phyloP scores from a whole-genome alignment of 169 alveolate species.

The Plasmodium falciparum region DNA sequence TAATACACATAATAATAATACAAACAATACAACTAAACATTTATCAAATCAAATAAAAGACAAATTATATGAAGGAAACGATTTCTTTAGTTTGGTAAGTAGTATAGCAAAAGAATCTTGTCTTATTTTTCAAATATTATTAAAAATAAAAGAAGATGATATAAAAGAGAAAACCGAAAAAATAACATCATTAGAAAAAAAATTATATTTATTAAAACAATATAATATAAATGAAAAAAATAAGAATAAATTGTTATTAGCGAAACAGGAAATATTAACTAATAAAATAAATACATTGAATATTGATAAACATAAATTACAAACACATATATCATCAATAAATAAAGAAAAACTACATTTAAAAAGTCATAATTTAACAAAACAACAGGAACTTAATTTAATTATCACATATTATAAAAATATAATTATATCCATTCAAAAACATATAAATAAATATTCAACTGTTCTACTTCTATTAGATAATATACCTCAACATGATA shows the following conservation, averaged over 20 bases:
- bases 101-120: conserved; percentile 55
- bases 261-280: conserved; percentile 1
- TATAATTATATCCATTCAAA: neutral
- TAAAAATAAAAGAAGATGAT: conserved; percentile 29
- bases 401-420: conserved; percentile 21
- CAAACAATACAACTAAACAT: too few relatives aligned
- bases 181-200: conserved; percentile 10
- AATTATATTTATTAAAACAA: conserved; percentile 23
- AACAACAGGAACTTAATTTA: conserved; percentile 19
- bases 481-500: conserved; percentile 4
- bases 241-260: conserved; percentile 22
- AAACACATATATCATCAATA: conserved; percentile 16
- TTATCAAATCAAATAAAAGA: neutral
- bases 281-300: conserved; percentile 11
- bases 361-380: conserved; percentile 16
- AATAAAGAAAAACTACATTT: conserved; percentile 32
- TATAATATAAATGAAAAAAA: conserved; percentile 22
- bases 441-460: conserved; percentile 23
- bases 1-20: neutral
- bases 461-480: conserved; percentile 30
- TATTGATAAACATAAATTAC: conserved; percentile 1
- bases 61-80: neutral
- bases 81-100: neutral
- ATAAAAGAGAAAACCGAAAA: conserved; percentile 24
- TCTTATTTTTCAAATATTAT: conserved; percentile 20